Evolutionary conservation across 2,329 filamentous ascomycete genomes (phyloP).

Genomic region (Pseudopithomyces chartarum): DNA sequence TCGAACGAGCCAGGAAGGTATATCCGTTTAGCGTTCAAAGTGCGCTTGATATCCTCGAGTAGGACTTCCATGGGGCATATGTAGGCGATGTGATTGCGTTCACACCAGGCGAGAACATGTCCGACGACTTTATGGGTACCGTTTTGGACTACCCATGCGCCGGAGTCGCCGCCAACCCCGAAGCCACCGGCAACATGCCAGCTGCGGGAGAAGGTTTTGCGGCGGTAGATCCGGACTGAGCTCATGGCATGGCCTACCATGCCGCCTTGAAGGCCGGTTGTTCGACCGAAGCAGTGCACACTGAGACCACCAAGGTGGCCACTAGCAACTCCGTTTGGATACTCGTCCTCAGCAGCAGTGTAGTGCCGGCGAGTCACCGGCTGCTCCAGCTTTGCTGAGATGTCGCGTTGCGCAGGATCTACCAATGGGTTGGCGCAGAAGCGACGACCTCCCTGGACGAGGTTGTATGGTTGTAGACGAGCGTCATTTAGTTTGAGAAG

Average conservation of each 20-base stretch:
- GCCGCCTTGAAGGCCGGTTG: constrained; percentile 80
- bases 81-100: constrained; percentile 80
- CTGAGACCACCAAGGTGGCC: constrained; percentile 72
- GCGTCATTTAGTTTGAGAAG: constrained; percentile 78
- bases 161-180: constrained; percentile 83
- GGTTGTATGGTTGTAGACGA: constrained; percentile 73
- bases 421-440: constrained; percentile 35
- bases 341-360: constrained; percentile 44
- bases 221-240: constrained; percentile 85
- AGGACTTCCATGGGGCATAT: constrained; percentile 95
- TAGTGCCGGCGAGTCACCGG: constrained; percentile 43
- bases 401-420: constrained; percentile 33
- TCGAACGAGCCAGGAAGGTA: constrained; percentile 65
- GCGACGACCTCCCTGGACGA: constrained; percentile 62
- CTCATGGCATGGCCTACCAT: constrained; percentile 78
- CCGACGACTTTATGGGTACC: constrained; percentile 80
- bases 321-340: constrained; percentile 64
- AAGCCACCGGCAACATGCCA: constrained; percentile 67
- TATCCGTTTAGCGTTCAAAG: constrained; percentile 72
- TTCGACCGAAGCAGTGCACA: constrained; percentile 88
- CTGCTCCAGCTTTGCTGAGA: constrained; percentile 37
- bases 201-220: constrained; percentile 76
- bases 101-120: constrained; percentile 87
- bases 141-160: constrained; percentile 89
- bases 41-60: constrained; percentile 81